A percentile compares a stretch with the other conserved stretches of the same genome.
Conservation (phyloP, 176 grass and related monocot genomes). For the Metroxylon sagu region DNA sequence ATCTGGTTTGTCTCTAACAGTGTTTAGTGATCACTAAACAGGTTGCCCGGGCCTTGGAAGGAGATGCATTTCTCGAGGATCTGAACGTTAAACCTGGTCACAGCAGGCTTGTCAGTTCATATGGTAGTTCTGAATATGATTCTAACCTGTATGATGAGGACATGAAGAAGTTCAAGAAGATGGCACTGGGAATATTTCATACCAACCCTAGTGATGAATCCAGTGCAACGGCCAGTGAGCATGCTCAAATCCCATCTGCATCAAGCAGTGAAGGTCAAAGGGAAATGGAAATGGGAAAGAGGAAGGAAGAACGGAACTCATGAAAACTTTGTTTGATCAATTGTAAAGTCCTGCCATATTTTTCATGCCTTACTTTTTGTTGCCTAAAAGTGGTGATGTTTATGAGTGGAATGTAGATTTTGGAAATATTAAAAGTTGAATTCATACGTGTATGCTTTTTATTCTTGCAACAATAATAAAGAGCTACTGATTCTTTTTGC, state of each 20-base stretch:
- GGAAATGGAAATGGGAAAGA: constrained; percentile 44
- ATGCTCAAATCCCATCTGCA: constrained; percentile 34
- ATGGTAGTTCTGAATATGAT: constrained; percentile 5
- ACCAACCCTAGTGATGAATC: neutral
- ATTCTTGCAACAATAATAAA: constrained; percentile 1
- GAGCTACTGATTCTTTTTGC: neutral
- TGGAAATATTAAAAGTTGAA: neutral
- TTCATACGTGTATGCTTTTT: neutral
- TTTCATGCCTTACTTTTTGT: too few relatives aligned
- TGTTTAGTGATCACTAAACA: constrained; percentile 11
- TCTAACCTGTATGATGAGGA: constrained; percentile 12
- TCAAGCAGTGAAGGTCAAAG: constrained; percentile 51
- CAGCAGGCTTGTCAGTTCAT: constrained; percentile 4
- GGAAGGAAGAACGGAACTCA: constrained; percentile 36
- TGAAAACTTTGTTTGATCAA: constrained; percentile 16
- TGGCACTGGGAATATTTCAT: neutral
- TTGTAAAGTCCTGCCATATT: constrained; percentile 7
- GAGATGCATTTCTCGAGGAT: constrained; percentile 8
- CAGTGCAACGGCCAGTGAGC: neutral
- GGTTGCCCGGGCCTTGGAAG: constrained; percentile 23
- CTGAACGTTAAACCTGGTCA: constrained; percentile 4
- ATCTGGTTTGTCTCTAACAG: too few relatives aligned
- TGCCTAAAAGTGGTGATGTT: too few relatives aligned
- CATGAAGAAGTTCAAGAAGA: constrained; percentile 11
- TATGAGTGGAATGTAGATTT: neutral